Conservation (phyloP, 1,284 basidiomycete genomes). For the Vanrija pseudolonga region DNA sequence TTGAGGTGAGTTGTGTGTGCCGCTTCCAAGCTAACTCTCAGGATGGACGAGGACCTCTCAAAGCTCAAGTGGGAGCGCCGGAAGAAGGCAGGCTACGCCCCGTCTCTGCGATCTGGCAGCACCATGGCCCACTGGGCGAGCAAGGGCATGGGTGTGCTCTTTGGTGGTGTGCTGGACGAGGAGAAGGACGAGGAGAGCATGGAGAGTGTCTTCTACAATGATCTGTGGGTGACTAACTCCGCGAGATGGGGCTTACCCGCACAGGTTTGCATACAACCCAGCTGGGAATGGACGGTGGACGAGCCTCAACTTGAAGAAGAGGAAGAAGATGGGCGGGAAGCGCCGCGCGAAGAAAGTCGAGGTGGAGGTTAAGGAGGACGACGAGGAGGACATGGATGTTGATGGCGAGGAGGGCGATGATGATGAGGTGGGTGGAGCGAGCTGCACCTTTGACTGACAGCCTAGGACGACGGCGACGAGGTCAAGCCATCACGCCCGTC, state of each 20-base stretch:
- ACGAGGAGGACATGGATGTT: slow-evolving; percentile 22
- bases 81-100: slow-evolving; percentile 73
- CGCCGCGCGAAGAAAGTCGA: slow-evolving; percentile 25
- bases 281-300: slow-evolving; percentile 75
- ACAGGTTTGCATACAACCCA: slow-evolving; percentile 75
- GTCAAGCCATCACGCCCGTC: slow-evolving; percentile 4
- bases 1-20: slow-evolving; percentile 57
- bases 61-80: slow-evolving; percentile 78
- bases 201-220: slow-evolving; percentile 80
- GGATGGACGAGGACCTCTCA: slow-evolving; percentile 54
- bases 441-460: slow-evolving; percentile 45
- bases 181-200: slow-evolving; percentile 82
- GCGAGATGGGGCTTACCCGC: neutral
- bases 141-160: slow-evolving; percentile 68
- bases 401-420: slow-evolving; percentile 8
- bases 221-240: slow-evolving; percentile 58
- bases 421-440: slow-evolving; percentile 23
- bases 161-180: slow-evolving; percentile 88
- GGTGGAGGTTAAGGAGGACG: slow-evolving; percentile 44
- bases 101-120: slow-evolving; percentile 59
- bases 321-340: slow-evolving; percentile 55
- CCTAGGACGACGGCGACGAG: slow-evolving; percentile 11
- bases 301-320: slow-evolving; percentile 61
- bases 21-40: slow-evolving; percentile 15
- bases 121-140: slow-evolving; percentile 50